Base-by-base conservation (phyloP, 768 basidiomycete genomes). In the Candolleomyces eurysporus region DNA sequence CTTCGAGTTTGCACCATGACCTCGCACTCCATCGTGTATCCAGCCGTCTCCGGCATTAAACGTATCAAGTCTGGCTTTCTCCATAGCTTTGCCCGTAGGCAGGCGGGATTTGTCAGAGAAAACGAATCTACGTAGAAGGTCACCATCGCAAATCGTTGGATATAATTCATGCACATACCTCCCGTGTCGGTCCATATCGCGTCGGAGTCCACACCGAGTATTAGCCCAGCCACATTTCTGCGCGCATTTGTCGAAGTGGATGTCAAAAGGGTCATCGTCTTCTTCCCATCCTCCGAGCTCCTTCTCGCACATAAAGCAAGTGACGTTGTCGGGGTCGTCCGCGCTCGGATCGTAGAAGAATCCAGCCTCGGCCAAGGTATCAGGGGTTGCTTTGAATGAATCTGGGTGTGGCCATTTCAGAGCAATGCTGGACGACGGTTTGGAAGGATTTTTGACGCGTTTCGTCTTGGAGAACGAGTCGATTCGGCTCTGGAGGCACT, bases 221-320 rank as follows among this genome's bases (percentile, higher is more conserved):
- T 82, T 78, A 1, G 92, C 94, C 94, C 94, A 97, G 5, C 87
- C 79, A 72, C 94, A 96, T 5, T 65, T 74, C 52, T 76, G 72
- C 17, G 77, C 78, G 65, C 89, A 89, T 68, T 93, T 91, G 36
- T 78, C 71, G 72, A 82, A 88, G 68, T 98, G 96, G 43, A 96
- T 88, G 45, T 84, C 79, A 65, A 91, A 90, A 1, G 96, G 95
- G 74, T 96, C 91, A 66, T 98, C 95, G 0, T 84, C 77, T 49
- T 79, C 79, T 51, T 90, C 90, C 96, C 96, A 98, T 19, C 89
- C 91, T 58, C 86, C 84, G 9, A 98, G 80, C 63, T 89, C 80
- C 67, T 95, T 92, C 49, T 80, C 81, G 76, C 96, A 98, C 64
- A 89, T 76, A 71, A 89, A 97, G 72, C 96, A 98, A 4, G 83